phyloP scores from a whole-genome alignment of 2,329 filamentous ascomycete species.

The Colletotrichum ledebouriae region DNA sequence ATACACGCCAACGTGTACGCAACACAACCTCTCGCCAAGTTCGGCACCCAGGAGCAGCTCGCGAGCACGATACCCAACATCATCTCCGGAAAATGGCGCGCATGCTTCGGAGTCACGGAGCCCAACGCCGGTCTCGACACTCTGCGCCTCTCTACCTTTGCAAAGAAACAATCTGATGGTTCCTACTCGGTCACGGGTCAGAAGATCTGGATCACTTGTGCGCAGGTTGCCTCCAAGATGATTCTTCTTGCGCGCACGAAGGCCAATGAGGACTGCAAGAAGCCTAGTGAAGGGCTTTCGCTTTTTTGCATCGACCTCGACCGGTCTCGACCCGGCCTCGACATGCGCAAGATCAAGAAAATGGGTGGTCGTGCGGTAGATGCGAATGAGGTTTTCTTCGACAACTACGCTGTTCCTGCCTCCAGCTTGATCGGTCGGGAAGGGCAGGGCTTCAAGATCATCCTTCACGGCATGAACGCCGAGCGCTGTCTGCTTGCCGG shows the following conservation, averaged over 20 bases:
- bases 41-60: slow-evolving; percentile 76
- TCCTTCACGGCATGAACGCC: slow-evolving; percentile 85
- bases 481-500: slow-evolving; percentile 82
- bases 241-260: slow-evolving; percentile 84
- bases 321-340: slow-evolving; percentile 68
- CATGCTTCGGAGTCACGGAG: slow-evolving; percentile 89
- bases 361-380: slow-evolving; percentile 89
- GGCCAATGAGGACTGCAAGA: slow-evolving; percentile 74
- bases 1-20: slow-evolving; percentile 79
- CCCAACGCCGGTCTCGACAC: slow-evolving; percentile 86
- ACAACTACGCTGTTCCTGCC: slow-evolving; percentile 77
- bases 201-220: slow-evolving; percentile 92
- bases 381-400: slow-evolving; percentile 90
- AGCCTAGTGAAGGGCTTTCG: slow-evolving; percentile 81
- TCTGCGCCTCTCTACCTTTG: slow-evolving; percentile 75
- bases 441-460: slow-evolving; percentile 82
- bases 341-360: slow-evolving; percentile 81
- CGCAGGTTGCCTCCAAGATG: slow-evolving; percentile 87
- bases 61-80: slow-evolving; percentile 76
- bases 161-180: slow-evolving; percentile 65
- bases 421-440: slow-evolving; percentile 78
- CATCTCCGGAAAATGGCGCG: slow-evolving; percentile 77
- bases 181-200: slow-evolving; percentile 79
- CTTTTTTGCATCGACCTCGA: slow-evolving; percentile 87
- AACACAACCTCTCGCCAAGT: slow-evolving; percentile 80